Evolutionary conservation across 306 rosid species (phyloP), one percentile per base, ranked within the genome.

Genomic region (Aeschynomene evenia): DNA sequence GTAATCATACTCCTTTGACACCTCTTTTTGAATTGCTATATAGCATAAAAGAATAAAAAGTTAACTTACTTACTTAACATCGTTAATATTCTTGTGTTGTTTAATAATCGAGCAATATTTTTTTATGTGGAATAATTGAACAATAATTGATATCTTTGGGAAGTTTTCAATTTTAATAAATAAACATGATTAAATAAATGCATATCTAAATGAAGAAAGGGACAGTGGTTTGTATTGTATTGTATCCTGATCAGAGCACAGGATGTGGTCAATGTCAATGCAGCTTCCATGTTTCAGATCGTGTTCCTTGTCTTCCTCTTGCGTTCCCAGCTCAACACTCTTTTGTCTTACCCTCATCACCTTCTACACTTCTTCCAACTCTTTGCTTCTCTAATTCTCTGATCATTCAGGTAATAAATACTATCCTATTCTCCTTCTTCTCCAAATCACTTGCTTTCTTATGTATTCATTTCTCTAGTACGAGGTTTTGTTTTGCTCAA

Each of bases 351-450:
- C 28, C 42, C 50, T 46, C 24, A 56, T 54, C 73, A 36, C 37
- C 53, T 46, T 4, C 52, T 43, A 6, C 46, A 14, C 66, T 15
- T 19, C 1, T n/a, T 20, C 6, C 19, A 22, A 12, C 1, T 49
- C 15, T 39, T 71, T 37, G 3, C 43, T 33, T 48, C 28, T 53
- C 21, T 52, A n/a, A n/a, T 19, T 37, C 58, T 49, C 31, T 53
- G 54, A 58, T 55, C 64, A 13, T 71, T 56, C 79, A 43, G 86
- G 84, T 79, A 71, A 19, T 9, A 9, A 71, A 19, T 9, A 9
- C 2, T 13, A 51, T 74, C 31, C 21, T 64, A 20, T 21, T 46
- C 54, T 29, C 50, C n/a, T n/a, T n/a, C n/a, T n/a, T 65, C 19
- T 67, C 62, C 11, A 16, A 21, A 19, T 18, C 21, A 43, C 9